phyloP scores from a whole-genome alignment of 345 rosid genomes.

The Durio zibethinus region DNA sequence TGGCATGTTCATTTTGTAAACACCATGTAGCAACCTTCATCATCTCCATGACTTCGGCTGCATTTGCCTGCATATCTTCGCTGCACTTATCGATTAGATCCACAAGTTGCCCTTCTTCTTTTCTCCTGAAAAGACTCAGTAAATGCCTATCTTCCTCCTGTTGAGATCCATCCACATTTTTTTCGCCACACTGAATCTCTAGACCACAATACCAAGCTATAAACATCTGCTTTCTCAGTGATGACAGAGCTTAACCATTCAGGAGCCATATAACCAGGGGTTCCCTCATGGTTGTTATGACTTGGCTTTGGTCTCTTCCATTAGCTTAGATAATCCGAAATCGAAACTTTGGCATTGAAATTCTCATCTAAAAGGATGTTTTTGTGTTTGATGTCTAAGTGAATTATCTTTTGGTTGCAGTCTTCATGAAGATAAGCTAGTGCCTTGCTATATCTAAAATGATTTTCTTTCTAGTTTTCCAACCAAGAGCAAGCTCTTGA shows the following conservation, averaged over 20 bases:
- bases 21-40: conserved; percentile 37
- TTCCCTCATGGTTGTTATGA: conserved; percentile 27
- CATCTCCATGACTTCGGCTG: conserved; percentile 22
- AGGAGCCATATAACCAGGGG: conserved; percentile 16
- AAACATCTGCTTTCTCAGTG: conserved; percentile 25
- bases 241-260: conserved; percentile 9
- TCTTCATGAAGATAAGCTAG: too few relatives aligned
- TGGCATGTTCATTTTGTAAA: conserved; percentile 23
- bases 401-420: too few relatives aligned
- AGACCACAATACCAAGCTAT: conserved; percentile 37
- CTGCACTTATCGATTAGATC: not conserved
- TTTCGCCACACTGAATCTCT: conserved; percentile 22
- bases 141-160: conserved; percentile 24
- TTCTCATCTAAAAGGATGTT: too few relatives aligned
- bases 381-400: too few relatives aligned
- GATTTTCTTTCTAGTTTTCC: too few relatives aligned
- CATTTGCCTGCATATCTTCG: conserved; percentile 15
- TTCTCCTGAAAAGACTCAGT: conserved; percentile 15
- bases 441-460: too few relatives aligned
- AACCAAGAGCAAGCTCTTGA: too few relatives aligned
- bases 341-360: too few relatives aligned
- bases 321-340: too few relatives aligned
- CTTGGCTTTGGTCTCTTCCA: too few relatives aligned
- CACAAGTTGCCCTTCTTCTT: conserved; percentile 8
- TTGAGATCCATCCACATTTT: conserved; percentile 19